Base-by-base conservation (phyloP, 2,329 filamentous ascomycete genomes). In the Coniochaeta sp. region DNA sequence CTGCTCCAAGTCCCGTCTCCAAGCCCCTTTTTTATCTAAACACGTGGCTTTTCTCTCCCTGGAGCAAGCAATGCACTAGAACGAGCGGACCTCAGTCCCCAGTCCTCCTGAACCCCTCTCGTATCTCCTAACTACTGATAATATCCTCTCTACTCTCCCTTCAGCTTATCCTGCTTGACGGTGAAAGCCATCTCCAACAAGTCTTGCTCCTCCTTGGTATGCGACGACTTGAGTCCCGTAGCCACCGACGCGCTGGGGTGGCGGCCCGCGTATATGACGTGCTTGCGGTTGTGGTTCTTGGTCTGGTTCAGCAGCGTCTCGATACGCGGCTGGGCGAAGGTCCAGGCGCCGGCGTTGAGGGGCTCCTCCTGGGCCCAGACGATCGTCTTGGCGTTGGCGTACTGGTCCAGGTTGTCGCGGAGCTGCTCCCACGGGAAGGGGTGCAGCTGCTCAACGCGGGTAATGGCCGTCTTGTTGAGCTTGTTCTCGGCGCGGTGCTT, bases 391-490 rank as follows among this genome's bases (percentile, higher is more conserved):
- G 92, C 92, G 71, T 99, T 99, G 67, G 91, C 90, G 78, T 99
- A 99, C 71, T 77, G 83, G 77, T 99, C 92, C 51, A 99, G 81
- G 77, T 97, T 97, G 71, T 97, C 92, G 77, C 88, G 89, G 51
- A 99, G 83, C 72, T 94, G 91, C 63, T 91, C 85, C 92, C 94
- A 99, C 49, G 94, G 94, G 89, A 99, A 99, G 64, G 94, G 94
- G 76, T 99, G 91, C 55, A 99, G 82, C 75, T 99, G 94, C 77
- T 99, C 94, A 60, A 99, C 83, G 67, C 94, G 91, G 20, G 91
- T 96, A 68, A 99, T 86, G 65, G 92, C 94, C 18, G 92, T 88
- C 67, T 96, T 86, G 71, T 91, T 90, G 67, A 96, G 82, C 58
- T 87, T 85, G 68, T 95, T 87, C 57, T 90, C 81, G 61, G 87